phyloP scores from a whole-genome alignment of 768 basidiomycete species.

The Tulasnella sp. region DNA sequence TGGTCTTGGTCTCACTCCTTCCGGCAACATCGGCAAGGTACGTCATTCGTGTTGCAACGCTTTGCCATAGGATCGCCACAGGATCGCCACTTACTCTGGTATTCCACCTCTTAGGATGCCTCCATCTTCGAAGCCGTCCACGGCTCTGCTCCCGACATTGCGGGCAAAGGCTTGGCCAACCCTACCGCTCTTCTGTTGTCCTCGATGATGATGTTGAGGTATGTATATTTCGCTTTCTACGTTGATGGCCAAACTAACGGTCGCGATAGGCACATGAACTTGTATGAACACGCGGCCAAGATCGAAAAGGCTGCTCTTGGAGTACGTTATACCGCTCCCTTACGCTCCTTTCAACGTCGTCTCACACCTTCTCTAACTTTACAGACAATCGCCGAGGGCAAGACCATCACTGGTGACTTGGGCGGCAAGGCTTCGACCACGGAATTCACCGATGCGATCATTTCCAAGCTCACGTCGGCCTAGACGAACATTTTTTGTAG shows the following conservation, averaged over 20 bases:
- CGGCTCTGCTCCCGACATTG: conserved; percentile 99
- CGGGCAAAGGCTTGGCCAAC: conserved; percentile 93
- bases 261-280: conserved; percentile 77
- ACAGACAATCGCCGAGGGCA: conserved; percentile 96
- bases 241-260: conserved; percentile 19
- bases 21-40: conserved; percentile 94
- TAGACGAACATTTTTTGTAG: conserved; percentile 20
- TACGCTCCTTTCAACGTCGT: conserved; percentile 6
- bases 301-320: conserved; percentile 89
- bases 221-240: conserved; percentile 36
- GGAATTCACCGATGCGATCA: conserved; percentile 87
- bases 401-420: conserved; percentile 89
- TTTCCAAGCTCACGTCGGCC: conserved; percentile 55
- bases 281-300: conserved; percentile 74
- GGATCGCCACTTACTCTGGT: conserved; percentile 1
- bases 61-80: neutral
- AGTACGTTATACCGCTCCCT: conserved; percentile 49
- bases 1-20: conserved; percentile 93
- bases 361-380: conserved; percentile 6
- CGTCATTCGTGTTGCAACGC: conserved; percentile 35
- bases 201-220: conserved; percentile 97
- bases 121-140: conserved; percentile 99
- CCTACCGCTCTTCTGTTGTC: conserved; percentile 97
- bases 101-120: conserved; percentile 61
- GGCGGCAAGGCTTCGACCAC: conserved; percentile 87